Evolutionary conservation across 441 rosid species (phyloP), one percentile per base, ranked within the genome.

Genomic region (Mallotus japonicus): DNA sequence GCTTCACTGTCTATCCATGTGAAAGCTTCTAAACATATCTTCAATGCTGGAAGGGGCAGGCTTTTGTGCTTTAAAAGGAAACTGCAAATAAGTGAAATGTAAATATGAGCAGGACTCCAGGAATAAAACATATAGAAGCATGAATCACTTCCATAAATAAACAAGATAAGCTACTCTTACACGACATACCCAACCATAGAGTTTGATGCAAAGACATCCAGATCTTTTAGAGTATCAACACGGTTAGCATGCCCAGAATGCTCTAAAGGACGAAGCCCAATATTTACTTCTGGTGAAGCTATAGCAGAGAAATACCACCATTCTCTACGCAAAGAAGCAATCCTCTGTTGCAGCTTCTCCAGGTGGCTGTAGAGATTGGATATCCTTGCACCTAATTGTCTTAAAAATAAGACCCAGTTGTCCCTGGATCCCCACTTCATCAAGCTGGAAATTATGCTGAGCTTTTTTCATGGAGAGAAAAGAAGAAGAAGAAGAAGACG

Each of bases 1-100:
- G 97, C 86, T 79, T 93, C 99, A 67, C 97, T 87, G 74, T 93
- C 97, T 8, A 97, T 93, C 99, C 98, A 93, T 46, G 89, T 82
- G 79, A 92, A 87, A 57, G 89, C 97, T 83, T 89, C 88, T 61
- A 93, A 67, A 70, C 88, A 89, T 73, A 93, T 78, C 75, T 88
- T 90, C 83, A 93, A 75, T 7, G 81, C 87, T 17, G 99, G 96
- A 75, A 88, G 74, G 53, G 93, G 97, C 77, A 96, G 77, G 42
- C 75, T 79, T 76, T 85, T 87, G 92, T 85, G 90, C 80, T 84
- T 87, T 81, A 93, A 77, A 76, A 93, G 88, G 84, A 87, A 96
- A 70, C 99, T 96, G 91, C 8, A 72, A 37, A 74, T 19, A 54
- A 73, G 75, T 28, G 37, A 12, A 68, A 47, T 54, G 14, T 32